A percentile compares a stretch with the other conserved stretches of the same genome.
These are phyloP conservation scores for Wickerhamiella hasegawae DNA, from an alignment of 805 yeast genomes.

Conservation along the genomic window DNA sequence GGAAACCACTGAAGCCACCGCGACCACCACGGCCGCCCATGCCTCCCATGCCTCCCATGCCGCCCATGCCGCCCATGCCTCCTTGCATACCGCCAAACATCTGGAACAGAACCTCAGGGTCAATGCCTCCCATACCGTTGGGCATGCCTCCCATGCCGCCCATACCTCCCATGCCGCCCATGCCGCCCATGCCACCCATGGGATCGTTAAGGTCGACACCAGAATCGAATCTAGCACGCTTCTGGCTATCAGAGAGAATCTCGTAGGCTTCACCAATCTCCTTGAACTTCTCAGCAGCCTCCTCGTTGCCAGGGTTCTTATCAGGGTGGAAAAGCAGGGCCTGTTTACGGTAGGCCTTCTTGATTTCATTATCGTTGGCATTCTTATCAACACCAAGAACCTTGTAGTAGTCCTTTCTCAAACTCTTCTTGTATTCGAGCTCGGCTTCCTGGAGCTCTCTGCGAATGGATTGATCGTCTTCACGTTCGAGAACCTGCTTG, in stretches of 20 bases:
- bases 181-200: constrained; percentile 37
- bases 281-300: constrained; percentile 90
- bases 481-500: constrained; percentile 23
- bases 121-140: constrained; percentile 23
- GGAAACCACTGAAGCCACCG: constrained; percentile 5
- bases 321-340: constrained; percentile 72
- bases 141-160: constrained; percentile 48
- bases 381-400: constrained; percentile 34
- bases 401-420: constrained; percentile 42
- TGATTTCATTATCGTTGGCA: constrained; percentile 41
- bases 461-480: constrained; percentile 22
- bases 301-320: constrained; percentile 44
- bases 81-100: constrained; percentile 25
- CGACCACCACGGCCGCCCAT: constrained; percentile 5
- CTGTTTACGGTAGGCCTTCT: constrained; percentile 58
- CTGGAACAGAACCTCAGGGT: constrained; percentile 23
- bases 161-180: constrained; percentile 50
- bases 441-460: constrained; percentile 27
- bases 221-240: constrained; percentile 76
- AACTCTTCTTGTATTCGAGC: constrained; percentile 25
- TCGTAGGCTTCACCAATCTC: constrained; percentile 82
- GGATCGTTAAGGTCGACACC: constrained; percentile 52
- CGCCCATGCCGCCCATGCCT: constrained; percentile 47
- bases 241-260: constrained; percentile 66
- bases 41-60: constrained; percentile 45